A percentile compares a stretch with the other conserved stretches of the same genome.
phyloP scores from a whole-genome alignment of 2,329 filamentous ascomycete genomes.

The Aureobasidium sp. region DNA sequence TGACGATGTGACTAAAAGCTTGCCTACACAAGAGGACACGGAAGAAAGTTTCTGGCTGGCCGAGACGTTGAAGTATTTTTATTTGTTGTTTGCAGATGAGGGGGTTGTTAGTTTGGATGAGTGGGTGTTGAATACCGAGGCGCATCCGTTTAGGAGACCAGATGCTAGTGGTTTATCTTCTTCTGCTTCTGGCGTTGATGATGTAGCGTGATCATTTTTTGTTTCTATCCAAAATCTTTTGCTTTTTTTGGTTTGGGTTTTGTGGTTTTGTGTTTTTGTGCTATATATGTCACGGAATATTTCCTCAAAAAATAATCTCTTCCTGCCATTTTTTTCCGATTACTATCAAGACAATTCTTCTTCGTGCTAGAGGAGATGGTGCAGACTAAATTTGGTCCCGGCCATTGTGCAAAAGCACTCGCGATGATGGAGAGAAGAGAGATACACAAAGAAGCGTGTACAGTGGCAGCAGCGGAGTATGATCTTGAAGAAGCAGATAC shows the following conservation, averaged over 20 bases:
- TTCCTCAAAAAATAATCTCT: too few species aligned
- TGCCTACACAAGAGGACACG: slow-evolving; percentile 45
- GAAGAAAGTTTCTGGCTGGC: slow-evolving; percentile 88
- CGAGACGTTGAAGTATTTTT: slow-evolving; percentile 91
- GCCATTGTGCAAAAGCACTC: slow-evolving; percentile 4
- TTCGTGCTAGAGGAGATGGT: not conserved
- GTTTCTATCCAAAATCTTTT: not conserved
- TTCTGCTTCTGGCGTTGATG: not conserved
- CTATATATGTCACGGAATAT: too few species aligned
- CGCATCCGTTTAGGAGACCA: slow-evolving; percentile 44
- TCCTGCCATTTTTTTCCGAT: too few species aligned
- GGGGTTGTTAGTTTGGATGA: slow-evolving; percentile 60
- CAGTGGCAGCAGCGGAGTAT: not conserved
- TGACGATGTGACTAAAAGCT: slow-evolving; percentile 49
- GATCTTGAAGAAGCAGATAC: slow-evolving; percentile 2
- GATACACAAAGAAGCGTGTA: not conserved
- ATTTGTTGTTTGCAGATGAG: slow-evolving; percentile 67
- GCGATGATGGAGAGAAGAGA: not conserved
- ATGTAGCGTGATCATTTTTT: not conserved
- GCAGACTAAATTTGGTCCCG: slow-evolving; percentile 6
- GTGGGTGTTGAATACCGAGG: slow-evolving; percentile 56
- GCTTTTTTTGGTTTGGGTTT: too few species aligned
- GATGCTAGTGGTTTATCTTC: not conserved
- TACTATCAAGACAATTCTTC: too few species aligned
- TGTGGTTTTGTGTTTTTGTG: too few species aligned